Percentiles rank a stretch among this genome's conserved stretches.
Evolutionary conservation across 208 protist species (phyloP).

Genomic region (Leishmania guyanensis): DNA sequence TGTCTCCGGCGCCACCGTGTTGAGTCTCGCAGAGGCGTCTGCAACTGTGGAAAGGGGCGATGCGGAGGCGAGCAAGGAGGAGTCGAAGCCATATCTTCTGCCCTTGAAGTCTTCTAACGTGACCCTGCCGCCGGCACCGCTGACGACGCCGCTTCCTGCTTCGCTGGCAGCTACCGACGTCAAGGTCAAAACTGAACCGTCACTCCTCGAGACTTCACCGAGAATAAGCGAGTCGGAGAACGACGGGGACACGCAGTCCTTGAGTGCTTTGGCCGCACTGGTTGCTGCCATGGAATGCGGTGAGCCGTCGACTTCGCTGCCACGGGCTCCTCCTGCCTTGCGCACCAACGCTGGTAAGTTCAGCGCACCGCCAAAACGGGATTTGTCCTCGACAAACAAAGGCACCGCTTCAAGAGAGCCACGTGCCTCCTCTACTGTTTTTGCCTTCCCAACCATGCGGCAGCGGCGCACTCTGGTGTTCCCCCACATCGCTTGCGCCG

Average conservation of each 20-base stretch:
- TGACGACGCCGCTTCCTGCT: not conserved
- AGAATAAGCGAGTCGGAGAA: not conserved
- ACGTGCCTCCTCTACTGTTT: not conserved
- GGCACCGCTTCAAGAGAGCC: not conserved
- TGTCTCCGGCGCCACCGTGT: not conserved
- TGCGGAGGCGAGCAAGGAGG: not conserved
- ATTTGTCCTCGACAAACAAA: not conserved
- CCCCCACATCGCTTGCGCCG: too few species aligned
- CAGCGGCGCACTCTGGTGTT: not conserved
- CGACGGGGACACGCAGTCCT: not conserved
- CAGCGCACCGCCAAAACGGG: not conserved
- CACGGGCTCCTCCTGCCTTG: not conserved
- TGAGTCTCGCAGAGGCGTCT: not conserved
- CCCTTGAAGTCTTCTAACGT: not conserved
- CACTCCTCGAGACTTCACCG: not conserved
- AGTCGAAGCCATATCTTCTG: not conserved
- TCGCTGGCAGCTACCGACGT: not conserved
- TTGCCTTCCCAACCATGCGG: slow-evolving; percentile 14
- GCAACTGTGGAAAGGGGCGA: not conserved
- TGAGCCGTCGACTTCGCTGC: not conserved
- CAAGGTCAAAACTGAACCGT: not conserved
- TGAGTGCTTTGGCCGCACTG: not conserved
- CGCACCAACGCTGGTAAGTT: not conserved
- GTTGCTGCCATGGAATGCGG: not conserved
- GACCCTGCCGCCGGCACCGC: not conserved